phyloP scores from a whole-genome alignment of 1,284 basidiomycete genomes.

The Trametes pubescens region DNA sequence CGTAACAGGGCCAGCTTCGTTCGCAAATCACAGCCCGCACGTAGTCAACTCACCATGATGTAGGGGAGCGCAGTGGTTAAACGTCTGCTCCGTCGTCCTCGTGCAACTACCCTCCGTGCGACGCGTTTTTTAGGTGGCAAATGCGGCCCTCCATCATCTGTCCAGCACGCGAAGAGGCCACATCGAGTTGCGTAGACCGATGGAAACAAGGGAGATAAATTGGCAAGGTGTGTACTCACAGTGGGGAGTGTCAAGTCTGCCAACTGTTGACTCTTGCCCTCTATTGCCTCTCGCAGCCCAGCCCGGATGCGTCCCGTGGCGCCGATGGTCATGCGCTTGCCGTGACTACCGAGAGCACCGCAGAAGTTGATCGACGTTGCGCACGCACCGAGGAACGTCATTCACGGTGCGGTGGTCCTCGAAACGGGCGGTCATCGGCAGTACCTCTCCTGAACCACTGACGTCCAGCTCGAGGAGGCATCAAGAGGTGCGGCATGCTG shows the following conservation, averaged over 20 bases:
- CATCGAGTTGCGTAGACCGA: no score
- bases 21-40: no score
- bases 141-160: no score
- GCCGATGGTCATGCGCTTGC: conserved; percentile 7
- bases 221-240: not conserved
- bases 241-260: not conserved
- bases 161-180: no score
- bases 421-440: conserved; percentile 28
- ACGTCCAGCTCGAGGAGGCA: not conserved
- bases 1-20: no score
- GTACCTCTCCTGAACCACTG: conserved; percentile 22
- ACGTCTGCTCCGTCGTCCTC: no score
- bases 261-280: not conserved
- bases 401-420: conserved; percentile 10
- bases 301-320: not conserved
- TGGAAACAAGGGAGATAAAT: not conserved
- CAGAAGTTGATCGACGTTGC: conserved; percentile 18
- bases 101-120: no score
- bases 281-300: no score
- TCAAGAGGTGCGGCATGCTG: not conserved
- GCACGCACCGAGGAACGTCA: conserved; percentile 12
- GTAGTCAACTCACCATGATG: no score
- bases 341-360: conserved; percentile 21
- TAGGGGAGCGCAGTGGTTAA: no score
- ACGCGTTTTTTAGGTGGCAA: no score